Conservation (phyloP, 768 basidiomycete species). For the Lentinula lateritia region DNA sequence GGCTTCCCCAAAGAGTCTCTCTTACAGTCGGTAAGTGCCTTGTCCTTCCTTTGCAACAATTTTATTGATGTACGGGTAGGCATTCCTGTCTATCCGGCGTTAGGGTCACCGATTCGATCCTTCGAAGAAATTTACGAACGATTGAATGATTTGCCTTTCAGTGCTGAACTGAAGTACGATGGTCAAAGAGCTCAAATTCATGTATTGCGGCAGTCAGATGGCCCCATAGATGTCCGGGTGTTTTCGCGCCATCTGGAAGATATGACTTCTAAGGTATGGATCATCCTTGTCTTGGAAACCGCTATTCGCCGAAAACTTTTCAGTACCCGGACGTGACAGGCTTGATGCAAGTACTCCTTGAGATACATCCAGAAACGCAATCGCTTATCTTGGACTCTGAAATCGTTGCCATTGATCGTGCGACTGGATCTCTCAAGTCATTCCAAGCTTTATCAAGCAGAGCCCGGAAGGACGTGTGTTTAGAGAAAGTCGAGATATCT, state of each 20-base stretch:
- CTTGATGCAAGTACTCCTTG: constrained; percentile 43
- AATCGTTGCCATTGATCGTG: constrained; percentile 75
- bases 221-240: constrained; percentile 43
- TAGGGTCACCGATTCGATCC: constrained; percentile 84
- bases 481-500: constrained; percentile 68
- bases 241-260: constrained; percentile 90
- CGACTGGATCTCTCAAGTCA: constrained; percentile 56
- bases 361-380: constrained; percentile 29
- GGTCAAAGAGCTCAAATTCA: constrained; percentile 85
- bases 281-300: not conserved
- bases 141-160: constrained; percentile 60
- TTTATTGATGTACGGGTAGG: constrained; percentile 28
- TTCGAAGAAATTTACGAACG: constrained; percentile 78
- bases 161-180: constrained; percentile 90
- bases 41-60: not conserved
- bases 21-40: constrained; percentile 59
- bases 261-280: constrained; percentile 80
- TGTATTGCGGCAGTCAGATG: constrained; percentile 29
- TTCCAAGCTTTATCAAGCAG: constrained; percentile 88
- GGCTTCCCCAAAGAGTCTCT: constrained; percentile 53
- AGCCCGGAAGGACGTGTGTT: constrained; percentile 75
- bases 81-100: constrained; percentile 78
- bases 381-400: constrained; percentile 85
- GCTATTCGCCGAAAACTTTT: constrained; percentile 6
- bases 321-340: constrained; percentile 81